Conservation (phyloP, 2,329 filamentous ascomycete species). For the Pseudogymnoascus verrucosus region DNA sequence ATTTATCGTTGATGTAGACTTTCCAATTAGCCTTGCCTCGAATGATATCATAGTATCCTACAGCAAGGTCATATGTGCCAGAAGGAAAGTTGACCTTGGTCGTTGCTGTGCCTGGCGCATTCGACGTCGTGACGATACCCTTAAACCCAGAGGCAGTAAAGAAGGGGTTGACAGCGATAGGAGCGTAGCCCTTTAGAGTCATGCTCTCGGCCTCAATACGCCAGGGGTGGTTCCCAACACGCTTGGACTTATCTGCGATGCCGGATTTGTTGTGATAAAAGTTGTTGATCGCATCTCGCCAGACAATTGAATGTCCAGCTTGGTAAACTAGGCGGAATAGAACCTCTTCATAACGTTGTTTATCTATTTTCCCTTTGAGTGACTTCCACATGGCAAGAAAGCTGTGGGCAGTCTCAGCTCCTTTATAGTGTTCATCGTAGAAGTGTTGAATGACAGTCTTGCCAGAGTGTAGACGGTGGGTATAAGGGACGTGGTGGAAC, state of each 20-base stretch:
- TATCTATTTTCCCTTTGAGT: slow-evolving; percentile 49
- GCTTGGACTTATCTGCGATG: slow-evolving; percentile 47
- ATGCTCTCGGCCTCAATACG: slow-evolving; percentile 64
- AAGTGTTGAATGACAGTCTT: slow-evolving; percentile 63
- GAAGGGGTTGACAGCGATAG: slow-evolving; percentile 46
- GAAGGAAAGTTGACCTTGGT: slow-evolving; percentile 39
- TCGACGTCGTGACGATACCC: slow-evolving; percentile 48
- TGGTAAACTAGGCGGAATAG: slow-evolving; percentile 55
- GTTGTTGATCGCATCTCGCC: slow-evolving; percentile 58
- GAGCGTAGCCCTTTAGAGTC: slow-evolving; percentile 49
- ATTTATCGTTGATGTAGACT: slow-evolving; percentile 43
- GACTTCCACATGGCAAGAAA: slow-evolving; percentile 48
- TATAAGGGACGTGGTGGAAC: slow-evolving; percentile 69
- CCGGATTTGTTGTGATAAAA: slow-evolving; percentile 56
- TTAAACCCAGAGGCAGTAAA: slow-evolving; percentile 49
- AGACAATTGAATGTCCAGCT: slow-evolving; percentile 61
- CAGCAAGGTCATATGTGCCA: slow-evolving; percentile 53
- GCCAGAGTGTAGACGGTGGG: slow-evolving; percentile 50
- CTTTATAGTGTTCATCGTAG: slow-evolving; percentile 54
- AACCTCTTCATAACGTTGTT: slow-evolving; percentile 50
- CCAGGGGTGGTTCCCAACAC: slow-evolving; percentile 54
- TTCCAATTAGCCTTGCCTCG: slow-evolving; percentile 50
- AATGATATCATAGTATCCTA: slow-evolving; percentile 59
- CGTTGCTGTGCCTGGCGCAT: slow-evolving; percentile 40
- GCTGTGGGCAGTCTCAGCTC: slow-evolving; percentile 50